Conservation (phyloP, 345 rosid species). For the Lepidium sativum region DNA sequence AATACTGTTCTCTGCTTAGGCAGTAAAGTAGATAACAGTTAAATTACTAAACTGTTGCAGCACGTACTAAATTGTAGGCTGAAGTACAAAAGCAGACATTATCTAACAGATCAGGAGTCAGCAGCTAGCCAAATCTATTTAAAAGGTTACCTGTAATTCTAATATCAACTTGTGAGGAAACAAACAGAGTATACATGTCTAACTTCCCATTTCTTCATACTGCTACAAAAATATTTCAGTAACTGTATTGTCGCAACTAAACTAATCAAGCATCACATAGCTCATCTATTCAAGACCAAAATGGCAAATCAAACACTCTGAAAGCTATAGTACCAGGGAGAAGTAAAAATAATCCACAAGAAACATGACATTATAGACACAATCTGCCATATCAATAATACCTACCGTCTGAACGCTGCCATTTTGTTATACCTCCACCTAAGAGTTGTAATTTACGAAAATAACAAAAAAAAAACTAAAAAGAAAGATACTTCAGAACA, state of each 20-base stretch:
- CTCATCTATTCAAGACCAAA: slow-evolving; percentile 3
- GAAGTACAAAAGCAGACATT: not conserved
- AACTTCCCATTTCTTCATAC: not conserved
- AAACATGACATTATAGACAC: not conserved
- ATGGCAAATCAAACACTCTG: no score
- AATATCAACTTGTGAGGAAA: not conserved
- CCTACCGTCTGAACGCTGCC: not conserved
- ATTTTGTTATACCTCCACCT: not conserved
- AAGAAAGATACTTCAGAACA: not conserved
- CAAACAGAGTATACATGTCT: not conserved
- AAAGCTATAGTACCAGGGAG: no score
- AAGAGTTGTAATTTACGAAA: not conserved
- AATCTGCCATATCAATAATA: no score
- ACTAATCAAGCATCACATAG: not conserved
- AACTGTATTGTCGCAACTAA: not conserved
- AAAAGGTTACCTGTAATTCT: not conserved
- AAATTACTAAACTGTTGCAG: not conserved
- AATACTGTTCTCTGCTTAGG: not conserved
- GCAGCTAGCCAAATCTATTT: not conserved
- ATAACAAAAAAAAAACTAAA: no score
- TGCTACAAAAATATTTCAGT: no score
- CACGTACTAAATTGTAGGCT: not conserved
- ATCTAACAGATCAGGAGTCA: not conserved
- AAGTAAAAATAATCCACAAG: not conserved
- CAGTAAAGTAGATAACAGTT: not conserved